Percentiles rank a stretch among this genome's conserved stretches.
Conservation (phyloP, 345 rosid genomes). For the Clausena lansium region DNA sequence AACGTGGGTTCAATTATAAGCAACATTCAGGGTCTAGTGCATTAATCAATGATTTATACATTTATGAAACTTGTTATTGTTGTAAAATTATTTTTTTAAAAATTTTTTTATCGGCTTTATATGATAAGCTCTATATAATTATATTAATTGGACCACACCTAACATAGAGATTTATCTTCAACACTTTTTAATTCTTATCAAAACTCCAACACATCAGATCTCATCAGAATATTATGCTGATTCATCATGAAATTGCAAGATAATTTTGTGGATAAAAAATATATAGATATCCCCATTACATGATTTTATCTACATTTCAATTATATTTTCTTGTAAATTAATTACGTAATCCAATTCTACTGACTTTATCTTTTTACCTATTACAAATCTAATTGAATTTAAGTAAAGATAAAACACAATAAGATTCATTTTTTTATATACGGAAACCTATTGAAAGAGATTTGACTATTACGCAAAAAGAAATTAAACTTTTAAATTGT, state of each 20-base stretch:
- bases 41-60: background rate
- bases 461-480: background rate
- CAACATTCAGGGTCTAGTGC: background rate
- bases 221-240: background rate
- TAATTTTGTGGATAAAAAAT: background rate
- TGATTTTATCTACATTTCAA: background rate
- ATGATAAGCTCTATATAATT: background rate
- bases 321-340: background rate
- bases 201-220: background rate
- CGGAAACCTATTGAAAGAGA: background rate
- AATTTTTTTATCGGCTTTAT: background rate
- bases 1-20: conserved; percentile 7
- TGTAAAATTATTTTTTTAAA: background rate
- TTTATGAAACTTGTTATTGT: background rate
- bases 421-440: background rate
- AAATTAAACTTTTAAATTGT: background rate
- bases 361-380: too few species aligned
- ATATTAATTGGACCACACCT: background rate
- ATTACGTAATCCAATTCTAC: background rate
- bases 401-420: background rate
- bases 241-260: background rate
- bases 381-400: too few species aligned
- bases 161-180: background rate
- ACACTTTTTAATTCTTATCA: background rate
- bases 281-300: background rate